Base-by-base conservation (phyloP, 1,284 basidiomycete species). In the Thecaphora frezii region DNA sequence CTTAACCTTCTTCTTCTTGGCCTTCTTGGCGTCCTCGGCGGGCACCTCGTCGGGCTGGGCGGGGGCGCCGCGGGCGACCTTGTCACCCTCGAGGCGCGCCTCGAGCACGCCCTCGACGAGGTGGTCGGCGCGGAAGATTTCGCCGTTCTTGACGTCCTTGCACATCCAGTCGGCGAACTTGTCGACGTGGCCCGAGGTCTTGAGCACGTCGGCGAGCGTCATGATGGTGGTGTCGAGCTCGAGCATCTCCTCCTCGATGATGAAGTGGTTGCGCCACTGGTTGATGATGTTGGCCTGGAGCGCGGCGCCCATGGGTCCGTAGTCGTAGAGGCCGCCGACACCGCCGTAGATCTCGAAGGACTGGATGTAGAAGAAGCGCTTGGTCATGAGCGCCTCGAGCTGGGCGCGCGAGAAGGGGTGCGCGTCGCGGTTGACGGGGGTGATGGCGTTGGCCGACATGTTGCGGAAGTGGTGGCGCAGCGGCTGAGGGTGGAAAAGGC, bases 101-200 rank as follows among this genome's bases (percentile, higher is more conserved):
- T 96, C 90, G 44, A 98, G 83, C 28, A 97, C 94, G 65, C 84
- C 89, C 81, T 93, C 93, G 64, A 98, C 91, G 26, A 99, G 86
- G 81, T 98, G 96, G 80, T 99, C 94, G 18, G 94, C 94, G 51
- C 96, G 88, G 74, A 96, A 88, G 52, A 99, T 96, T 77, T 98
- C 93, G 44, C 93, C 93, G 28, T 89, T 96, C 83, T 91, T 87
- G 22, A 82, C 81, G 76, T 99, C 96, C 83, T 96, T 96, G 79
- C 91, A 90, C 96, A 98, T 98, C 93, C 93, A 98, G 79, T 98
- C 96, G 19, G 94, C 90, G 77, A 98, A 99, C 74, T 94, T 88
- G 60, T 94, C 94, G 54, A 98, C 96, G 82, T 98, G 96, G 33
- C 96, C 96, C 28, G 93, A 97, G 0, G 94, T 89, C 81, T 97